Conservation (phyloP, 768 basidiomycete genomes). For the Leccinum fibrillosum region DNA sequence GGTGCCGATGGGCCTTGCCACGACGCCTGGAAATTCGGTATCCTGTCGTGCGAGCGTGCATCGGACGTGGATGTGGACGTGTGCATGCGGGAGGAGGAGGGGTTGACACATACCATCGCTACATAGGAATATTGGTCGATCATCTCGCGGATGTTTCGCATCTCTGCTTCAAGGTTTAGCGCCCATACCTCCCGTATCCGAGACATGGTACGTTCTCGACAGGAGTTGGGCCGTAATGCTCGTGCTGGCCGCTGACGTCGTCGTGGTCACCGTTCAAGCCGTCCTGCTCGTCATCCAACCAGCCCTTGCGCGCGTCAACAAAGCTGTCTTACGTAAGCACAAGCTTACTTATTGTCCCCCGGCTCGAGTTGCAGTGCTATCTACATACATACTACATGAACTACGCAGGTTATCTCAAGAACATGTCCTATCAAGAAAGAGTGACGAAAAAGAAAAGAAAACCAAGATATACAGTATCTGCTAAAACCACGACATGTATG, state of each 20-base stretch:
- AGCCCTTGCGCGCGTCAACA: slow-evolving; percentile 17
- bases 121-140: slow-evolving; percentile 93
- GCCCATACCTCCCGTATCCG: slow-evolving; percentile 96
- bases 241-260: slow-evolving; percentile 11
- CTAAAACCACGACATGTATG: slow-evolving; percentile 70
- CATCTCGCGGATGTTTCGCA: slow-evolving; percentile 79
- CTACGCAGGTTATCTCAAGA: slow-evolving; percentile 13
- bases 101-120: slow-evolving; percentile 72
- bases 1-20: slow-evolving; percentile 92
- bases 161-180: slow-evolving; percentile 88
- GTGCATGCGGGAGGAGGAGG: slow-evolving; percentile 1
- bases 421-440: slow-evolving; percentile 15
- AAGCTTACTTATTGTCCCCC: slow-evolving; percentile 4
- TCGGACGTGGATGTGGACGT: slow-evolving; percentile 4
- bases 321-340: slow-evolving; percentile 27
- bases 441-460: background rate
- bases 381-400: slow-evolving; percentile 1
- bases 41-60: slow-evolving; percentile 53
- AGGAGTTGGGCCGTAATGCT: background rate
- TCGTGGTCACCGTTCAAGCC: slow-evolving; percentile 19
- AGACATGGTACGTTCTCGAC: slow-evolving; percentile 45
- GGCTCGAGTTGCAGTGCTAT: background rate
- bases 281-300: slow-evolving; percentile 11
- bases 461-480: slow-evolving; percentile 9
- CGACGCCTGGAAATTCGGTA: slow-evolving; percentile 98